Evolutionary conservation across 805 yeast genomes (phyloP).

Genomic region (Saturnispora kantuleensis): DNA sequence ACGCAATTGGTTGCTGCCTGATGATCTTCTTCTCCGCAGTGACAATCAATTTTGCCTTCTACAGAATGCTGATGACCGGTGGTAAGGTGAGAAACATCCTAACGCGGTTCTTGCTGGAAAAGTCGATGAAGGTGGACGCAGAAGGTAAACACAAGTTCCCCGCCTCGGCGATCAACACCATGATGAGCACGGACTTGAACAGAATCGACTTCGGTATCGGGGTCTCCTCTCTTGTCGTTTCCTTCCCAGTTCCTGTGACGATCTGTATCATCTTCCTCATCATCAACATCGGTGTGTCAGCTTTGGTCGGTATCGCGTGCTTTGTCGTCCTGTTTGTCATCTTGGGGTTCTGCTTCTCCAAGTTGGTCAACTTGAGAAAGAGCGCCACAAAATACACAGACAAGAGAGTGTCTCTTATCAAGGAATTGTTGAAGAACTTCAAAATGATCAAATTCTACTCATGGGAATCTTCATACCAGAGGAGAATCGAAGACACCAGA

Average conservation of each 20-base stretch:
- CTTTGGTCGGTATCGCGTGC: conserved; percentile 62
- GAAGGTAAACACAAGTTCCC: conserved; percentile 55
- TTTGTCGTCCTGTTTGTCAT: conserved; percentile 38
- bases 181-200: conserved; percentile 73
- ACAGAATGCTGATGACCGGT: conserved; percentile 51
- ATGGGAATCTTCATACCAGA: conserved; percentile 76
- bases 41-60: conserved; percentile 53
- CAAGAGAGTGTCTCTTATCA: conserved; percentile 60
- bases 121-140: conserved; percentile 53
- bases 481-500: conserved; percentile 46
- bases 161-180: conserved; percentile 61
- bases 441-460: conserved; percentile 79
- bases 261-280: conserved; percentile 59
- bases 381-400: conserved; percentile 60
- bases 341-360: conserved; percentile 37
- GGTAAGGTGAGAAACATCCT: conserved; percentile 61
- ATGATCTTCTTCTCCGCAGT: conserved; percentile 43
- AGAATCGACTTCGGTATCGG: conserved; percentile 69
- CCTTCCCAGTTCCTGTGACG: conserved; percentile 53
- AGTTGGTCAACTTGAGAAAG: conserved; percentile 45
- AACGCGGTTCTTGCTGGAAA: conserved; percentile 57
- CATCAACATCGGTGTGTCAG: conserved; percentile 59
- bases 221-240: conserved; percentile 53
- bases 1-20: conserved; percentile 57
- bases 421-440: conserved; percentile 70